Percentiles rank a stretch among this genome's conserved stretches.
Conservation (phyloP, 1,284 basidiomycete species). For the Ganoderma lingzhi region DNA sequence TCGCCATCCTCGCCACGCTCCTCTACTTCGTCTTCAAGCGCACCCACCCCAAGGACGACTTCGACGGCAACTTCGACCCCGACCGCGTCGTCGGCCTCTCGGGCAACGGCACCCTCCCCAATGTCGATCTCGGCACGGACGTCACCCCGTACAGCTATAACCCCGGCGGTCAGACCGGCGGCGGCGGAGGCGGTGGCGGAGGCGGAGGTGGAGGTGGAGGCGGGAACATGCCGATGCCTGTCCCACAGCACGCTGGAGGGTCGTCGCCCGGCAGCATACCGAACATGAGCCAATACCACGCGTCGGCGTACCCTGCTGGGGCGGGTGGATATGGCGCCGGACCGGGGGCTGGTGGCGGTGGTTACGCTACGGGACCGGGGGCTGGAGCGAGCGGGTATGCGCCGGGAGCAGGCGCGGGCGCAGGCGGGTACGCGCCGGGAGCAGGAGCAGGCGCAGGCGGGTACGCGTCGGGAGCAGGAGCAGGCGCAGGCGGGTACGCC, state of each 20-base stretch:
- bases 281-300: constrained; percentile 40
- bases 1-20: constrained; percentile 38
- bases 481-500: background rate
- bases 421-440: background rate
- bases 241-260: constrained; percentile 8
- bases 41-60: constrained; percentile 45
- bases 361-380: background rate
- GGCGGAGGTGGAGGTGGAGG: background rate
- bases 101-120: constrained; percentile 41
- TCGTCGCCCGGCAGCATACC: background rate
- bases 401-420: background rate
- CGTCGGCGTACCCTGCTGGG: constrained; percentile 38
- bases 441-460: background rate
- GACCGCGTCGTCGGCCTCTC: constrained; percentile 47
- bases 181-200: background rate
- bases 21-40: constrained; percentile 38
- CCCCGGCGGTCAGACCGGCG: constrained; percentile 16
- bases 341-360: background rate
- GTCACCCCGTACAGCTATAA: constrained; percentile 46
- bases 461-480: background rate
- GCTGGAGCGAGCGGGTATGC: background rate
- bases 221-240: constrained; percentile 8
- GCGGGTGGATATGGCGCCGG: constrained; percentile 25
- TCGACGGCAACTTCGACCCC: constrained; percentile 61
- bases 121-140: constrained; percentile 48